Base-by-base conservation (phyloP, 2,329 filamentous ascomycete genomes). In the Ceratocystis diversiconidia region DNA sequence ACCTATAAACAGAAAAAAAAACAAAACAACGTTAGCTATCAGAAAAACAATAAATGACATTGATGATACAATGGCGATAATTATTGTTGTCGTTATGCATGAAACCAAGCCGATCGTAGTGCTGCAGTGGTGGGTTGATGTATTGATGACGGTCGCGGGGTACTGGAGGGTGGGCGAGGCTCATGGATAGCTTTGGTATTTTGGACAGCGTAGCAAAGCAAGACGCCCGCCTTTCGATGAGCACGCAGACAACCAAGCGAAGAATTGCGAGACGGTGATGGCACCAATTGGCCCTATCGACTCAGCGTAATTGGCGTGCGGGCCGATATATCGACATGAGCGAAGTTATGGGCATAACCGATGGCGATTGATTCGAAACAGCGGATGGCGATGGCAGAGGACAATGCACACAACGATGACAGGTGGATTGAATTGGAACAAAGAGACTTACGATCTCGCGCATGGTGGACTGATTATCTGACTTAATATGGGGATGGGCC, bases 1-100 rank as follows among this genome's bases (percentile, higher is more conserved):
- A 97, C 92, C 92, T 97, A 76, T 83, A 74, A 90, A 75, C 81
- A 74, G 52, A 25, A 19, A 32, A 7, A 52, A 19, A 70, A 46
- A 65, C 44, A 25, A 25, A 25, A 25, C 0, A 36, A 44, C 3
- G 66, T 65, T 68, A 68, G 66, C 41, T 36, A 67, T 64, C 36
- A 43, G 17, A 19, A 46, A n/a, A 57, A 48, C 8, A 43, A 61
- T 15, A 41, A 28, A 32, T 41, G 28, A 41, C 64, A 62, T 62
- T 30, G 59, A 52, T 32, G 28, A 19, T 32, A 8, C 15, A 17
- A n/a, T 2, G n/a, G 10, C 7, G 10, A 15, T 30, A 17, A 12
- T 12, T 17, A 25, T 17, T 4, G 36, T 52, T 41, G 6, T 68
- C 65, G 65, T 60, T 44, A 10, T 50, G 28, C 17, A n/a, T 52